A percentile compares a stretch with the other conserved stretches of the same genome.
phyloP scores from a whole-genome alignment of 2,329 filamentous ascomycete genomes.

The Fusarium anguioides region DNA sequence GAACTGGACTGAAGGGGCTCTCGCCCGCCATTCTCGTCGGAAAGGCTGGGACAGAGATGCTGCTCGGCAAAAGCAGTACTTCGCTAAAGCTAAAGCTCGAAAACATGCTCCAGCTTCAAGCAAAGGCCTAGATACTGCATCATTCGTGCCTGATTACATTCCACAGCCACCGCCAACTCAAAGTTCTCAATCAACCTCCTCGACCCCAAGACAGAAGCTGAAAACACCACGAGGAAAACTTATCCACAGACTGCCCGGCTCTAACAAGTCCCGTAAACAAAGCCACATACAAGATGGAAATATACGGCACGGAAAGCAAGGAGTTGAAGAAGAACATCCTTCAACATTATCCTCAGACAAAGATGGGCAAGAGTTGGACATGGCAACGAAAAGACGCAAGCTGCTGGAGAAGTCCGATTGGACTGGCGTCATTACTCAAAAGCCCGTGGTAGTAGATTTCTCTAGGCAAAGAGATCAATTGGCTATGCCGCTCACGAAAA shows the following conservation, averaged over 20 bases:
- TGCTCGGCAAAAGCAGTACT: constrained; percentile 53
- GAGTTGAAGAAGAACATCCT: background rate
- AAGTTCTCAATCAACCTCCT: background rate
- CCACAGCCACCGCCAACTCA: constrained; percentile 3
- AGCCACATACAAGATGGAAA: background rate
- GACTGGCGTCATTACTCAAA: constrained; percentile 49
- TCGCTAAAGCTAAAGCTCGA: constrained; percentile 50
- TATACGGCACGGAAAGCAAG: background rate
- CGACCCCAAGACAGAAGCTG: constrained; percentile 7
- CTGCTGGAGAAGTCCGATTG: constrained; percentile 47
- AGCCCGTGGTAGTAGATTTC: constrained; percentile 41
- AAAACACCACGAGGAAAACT: constrained; percentile 19
- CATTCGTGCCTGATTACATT: constrained; percentile 48
- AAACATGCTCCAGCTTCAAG: constrained; percentile 26
- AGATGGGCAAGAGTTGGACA: constrained; percentile 3
- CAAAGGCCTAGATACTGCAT: background rate
- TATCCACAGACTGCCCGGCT: constrained; percentile 7
- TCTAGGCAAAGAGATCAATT: constrained; percentile 17
- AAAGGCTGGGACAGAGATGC: constrained; percentile 49
- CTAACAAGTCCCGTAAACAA: too few relatives aligned
- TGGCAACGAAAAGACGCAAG: constrained; percentile 41
- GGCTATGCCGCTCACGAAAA: background rate
- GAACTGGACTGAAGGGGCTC: constrained; percentile 57
- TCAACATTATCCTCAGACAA: background rate
- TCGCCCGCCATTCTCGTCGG: constrained; percentile 52